These are phyloP conservation scores for Agastache rugosa DNA, from an alignment of 257 asterid genomes.

Conservation along the genomic window DNA sequence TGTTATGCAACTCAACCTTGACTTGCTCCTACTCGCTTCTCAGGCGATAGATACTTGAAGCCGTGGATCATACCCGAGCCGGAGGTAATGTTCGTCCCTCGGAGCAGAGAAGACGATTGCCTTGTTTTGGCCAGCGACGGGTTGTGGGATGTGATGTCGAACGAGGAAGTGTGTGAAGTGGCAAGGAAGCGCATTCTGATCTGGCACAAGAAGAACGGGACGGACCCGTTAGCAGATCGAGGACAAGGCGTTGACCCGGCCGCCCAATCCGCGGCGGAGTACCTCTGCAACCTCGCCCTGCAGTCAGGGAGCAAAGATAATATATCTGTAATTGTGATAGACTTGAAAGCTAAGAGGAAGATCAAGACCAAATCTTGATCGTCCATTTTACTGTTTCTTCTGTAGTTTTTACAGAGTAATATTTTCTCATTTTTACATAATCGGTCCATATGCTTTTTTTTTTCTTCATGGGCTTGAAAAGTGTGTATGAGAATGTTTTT, in stretches of 20 bases:
- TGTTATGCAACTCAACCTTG: background rate
- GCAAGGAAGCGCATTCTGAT: slow-evolving; percentile 69
- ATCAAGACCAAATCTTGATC: slow-evolving; percentile 72
- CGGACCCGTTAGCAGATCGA: slow-evolving; percentile 47
- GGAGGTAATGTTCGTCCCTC: slow-evolving; percentile 75
- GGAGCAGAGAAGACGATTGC: slow-evolving; percentile 80
- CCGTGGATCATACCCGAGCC: slow-evolving; percentile 93
- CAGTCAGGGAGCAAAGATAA: slow-evolving; percentile 87
- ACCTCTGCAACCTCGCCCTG: slow-evolving; percentile 71
- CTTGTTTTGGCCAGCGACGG: slow-evolving; percentile 85
- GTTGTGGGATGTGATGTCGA: slow-evolving; percentile 82
- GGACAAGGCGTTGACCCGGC: slow-evolving; percentile 81
- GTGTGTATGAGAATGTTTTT: slow-evolving; percentile 52
- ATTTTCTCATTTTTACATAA: slow-evolving; percentile 44
- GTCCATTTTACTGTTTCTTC: slow-evolving; percentile 1
- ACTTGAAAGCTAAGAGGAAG: slow-evolving; percentile 76
- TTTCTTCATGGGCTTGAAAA: slow-evolving; percentile 52
- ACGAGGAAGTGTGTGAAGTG: slow-evolving; percentile 77
- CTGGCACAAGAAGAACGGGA: slow-evolving; percentile 86
- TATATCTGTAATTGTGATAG: slow-evolving; percentile 77
- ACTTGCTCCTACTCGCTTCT: background rate
- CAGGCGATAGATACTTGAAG: slow-evolving; percentile 87
- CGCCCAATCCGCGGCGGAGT: slow-evolving; percentile 86
- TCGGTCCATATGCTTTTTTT: slow-evolving; percentile 67
- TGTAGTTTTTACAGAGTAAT: slow-evolving; percentile 37